phyloP scores from a whole-genome alignment of 2,329 filamentous ascomycete genomes.

The Aspergillus quadrilineatus region DNA sequence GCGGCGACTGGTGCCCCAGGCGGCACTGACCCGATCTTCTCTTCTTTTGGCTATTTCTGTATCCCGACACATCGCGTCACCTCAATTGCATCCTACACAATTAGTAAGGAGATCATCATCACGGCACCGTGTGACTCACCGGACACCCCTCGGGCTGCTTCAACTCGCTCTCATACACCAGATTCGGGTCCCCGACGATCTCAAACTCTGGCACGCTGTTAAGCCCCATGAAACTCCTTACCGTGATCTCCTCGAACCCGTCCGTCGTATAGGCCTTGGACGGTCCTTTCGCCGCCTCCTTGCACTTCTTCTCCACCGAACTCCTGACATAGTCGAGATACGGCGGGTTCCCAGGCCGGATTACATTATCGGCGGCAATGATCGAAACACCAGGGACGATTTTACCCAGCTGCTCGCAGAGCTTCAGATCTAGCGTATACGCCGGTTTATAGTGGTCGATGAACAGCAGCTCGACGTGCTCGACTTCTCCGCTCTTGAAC shows the following conservation, averaged over 20 bases:
- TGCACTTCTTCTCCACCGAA: slow-evolving; percentile 61
- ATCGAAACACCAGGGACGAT: slow-evolving; percentile 56
- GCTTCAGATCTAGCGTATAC: slow-evolving; percentile 71
- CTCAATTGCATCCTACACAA: slow-evolving; percentile 32
- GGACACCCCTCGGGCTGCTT: slow-evolving; percentile 28
- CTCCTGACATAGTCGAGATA: slow-evolving; percentile 65
- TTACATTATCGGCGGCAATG: slow-evolving; percentile 47
- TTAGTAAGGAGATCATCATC: neutral
- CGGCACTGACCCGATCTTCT: neutral
- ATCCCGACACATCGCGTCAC: slow-evolving; percentile 33
- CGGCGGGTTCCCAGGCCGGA: slow-evolving; percentile 45
- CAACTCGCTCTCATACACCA: slow-evolving; percentile 62
- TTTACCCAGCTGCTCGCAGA: slow-evolving; percentile 69
- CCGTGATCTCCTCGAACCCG: slow-evolving; percentile 22
- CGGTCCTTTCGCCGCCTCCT: slow-evolving; percentile 34
- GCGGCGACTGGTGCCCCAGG: slow-evolving; percentile 46
- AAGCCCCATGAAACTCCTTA: slow-evolving; percentile 26
- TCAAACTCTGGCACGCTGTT: slow-evolving; percentile 30
- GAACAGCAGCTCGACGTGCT: slow-evolving; percentile 70
- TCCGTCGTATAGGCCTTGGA: slow-evolving; percentile 20
- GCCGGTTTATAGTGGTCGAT: slow-evolving; percentile 78
- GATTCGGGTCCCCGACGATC: slow-evolving; percentile 58
- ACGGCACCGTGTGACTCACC: slow-evolving; percentile 20
- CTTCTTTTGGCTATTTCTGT: slow-evolving; percentile 3
- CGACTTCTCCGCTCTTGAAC: slow-evolving; percentile 53